phyloP scores from a whole-genome alignment of 768 basidiomycete species.

The Dacryopinax spathularia region DNA sequence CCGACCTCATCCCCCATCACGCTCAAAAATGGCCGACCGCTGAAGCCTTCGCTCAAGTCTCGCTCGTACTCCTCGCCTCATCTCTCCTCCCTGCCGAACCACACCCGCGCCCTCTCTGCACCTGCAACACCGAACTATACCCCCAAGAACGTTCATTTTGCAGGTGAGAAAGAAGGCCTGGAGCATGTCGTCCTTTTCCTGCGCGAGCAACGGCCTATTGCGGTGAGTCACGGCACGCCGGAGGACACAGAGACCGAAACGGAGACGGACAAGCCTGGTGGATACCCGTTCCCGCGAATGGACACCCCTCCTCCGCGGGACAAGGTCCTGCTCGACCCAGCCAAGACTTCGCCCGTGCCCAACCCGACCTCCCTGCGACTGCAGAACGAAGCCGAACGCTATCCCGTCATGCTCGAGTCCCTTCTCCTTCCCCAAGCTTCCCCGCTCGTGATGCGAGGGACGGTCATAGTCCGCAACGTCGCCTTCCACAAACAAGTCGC shows the following conservation, averaged over 20 bases:
- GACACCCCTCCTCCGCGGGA: neutral
- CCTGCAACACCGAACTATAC: neutral
- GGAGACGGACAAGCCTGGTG: neutral
- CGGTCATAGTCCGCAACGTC: conserved; percentile 67
- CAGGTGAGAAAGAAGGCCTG: neutral
- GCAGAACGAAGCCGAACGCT: conserved; percentile 10
- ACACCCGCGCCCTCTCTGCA: conserved; percentile 2
- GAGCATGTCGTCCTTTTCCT: conserved; percentile 3
- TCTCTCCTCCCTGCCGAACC: conserved; percentile 4
- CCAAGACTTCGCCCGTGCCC: neutral
- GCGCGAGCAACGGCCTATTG: neutral
- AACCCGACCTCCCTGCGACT: neutral
- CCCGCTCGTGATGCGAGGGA: conserved; percentile 44
- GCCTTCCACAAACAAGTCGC: conserved; percentile 78
- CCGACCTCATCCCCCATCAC: conserved; percentile 7
- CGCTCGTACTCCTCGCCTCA: conserved; percentile 8
- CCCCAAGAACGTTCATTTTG: neutral
- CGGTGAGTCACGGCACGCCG: neutral
- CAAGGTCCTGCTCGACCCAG: neutral
- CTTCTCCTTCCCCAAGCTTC: conserved; percentile 29
- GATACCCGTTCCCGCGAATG: neutral
- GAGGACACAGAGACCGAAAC: conserved; percentile 1
- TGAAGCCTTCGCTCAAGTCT: conserved; percentile 13
- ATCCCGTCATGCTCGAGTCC: conserved; percentile 30
- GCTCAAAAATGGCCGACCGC: conserved; percentile 10